Conservation (phyloP, 78 protist genomes). For the Monosiga brevicollis region DNA sequence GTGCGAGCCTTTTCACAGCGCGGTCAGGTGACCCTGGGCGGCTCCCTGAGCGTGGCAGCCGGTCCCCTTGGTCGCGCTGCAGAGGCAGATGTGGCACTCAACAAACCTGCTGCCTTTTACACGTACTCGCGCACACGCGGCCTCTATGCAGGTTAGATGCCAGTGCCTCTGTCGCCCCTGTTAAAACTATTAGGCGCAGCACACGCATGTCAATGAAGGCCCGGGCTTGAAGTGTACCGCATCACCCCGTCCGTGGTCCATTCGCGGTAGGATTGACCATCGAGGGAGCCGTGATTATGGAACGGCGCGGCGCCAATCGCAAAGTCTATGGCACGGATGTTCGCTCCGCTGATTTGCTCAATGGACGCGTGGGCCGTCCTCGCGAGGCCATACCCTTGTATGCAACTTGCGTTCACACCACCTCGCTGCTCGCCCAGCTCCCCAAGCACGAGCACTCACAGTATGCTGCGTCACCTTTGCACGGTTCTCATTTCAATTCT, state of each 20-base stretch:
- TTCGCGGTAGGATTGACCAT: neutral
- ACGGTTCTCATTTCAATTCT: too few species aligned
- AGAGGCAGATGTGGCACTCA: constrained; percentile 14
- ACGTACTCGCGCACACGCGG: constrained; percentile 11
- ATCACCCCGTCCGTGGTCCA: too few species aligned
- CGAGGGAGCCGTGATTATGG: constrained; percentile 9
- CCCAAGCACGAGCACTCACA: too few species aligned
- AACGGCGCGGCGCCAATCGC: constrained; percentile 20
- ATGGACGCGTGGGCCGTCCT: neutral
- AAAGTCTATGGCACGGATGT: constrained; percentile 6
- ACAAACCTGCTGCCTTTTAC: constrained; percentile 9
- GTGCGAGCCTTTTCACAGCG: constrained; percentile 29
- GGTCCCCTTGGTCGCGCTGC: constrained; percentile 29
- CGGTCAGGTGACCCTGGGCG: constrained; percentile 32
- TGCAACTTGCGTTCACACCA: too few species aligned
- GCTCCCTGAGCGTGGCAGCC: constrained; percentile 11
- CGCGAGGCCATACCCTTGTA: neutral
- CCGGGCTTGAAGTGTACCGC: neutral
- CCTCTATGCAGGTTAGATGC: too few species aligned
- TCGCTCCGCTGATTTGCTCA: neutral
- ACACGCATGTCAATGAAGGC: neutral
- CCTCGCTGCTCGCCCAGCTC: too few species aligned
- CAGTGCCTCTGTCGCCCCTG: neutral
- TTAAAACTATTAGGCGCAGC: neutral
- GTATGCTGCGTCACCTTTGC: too few species aligned